A percentile compares a stretch with the other conserved stretches of the same genome.
Conservation (phyloP, 2,329 filamentous ascomycete species). For the Ophiosphaerella narmari region DNA sequence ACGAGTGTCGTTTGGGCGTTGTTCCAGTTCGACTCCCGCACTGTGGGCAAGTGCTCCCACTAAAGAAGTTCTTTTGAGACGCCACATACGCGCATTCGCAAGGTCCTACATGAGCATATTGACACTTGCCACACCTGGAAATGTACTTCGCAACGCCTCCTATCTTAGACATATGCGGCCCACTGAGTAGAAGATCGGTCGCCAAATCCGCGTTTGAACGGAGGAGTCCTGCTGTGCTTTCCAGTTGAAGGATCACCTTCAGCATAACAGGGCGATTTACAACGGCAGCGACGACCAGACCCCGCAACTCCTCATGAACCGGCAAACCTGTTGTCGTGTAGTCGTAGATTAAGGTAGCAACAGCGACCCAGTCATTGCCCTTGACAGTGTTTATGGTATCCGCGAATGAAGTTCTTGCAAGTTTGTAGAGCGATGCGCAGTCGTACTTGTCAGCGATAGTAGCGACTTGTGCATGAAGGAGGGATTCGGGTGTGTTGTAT, state of each 20-base stretch:
- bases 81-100: constrained; percentile 6
- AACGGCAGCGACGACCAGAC: constrained; percentile 11
- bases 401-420: constrained; percentile 19
- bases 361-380: constrained; percentile 18
- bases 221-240: constrained; percentile 13
- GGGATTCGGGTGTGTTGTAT: constrained; percentile 13
- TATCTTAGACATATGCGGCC: constrained; percentile 6
- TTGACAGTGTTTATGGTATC: constrained; percentile 9
- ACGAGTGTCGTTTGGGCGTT: constrained; percentile 3
- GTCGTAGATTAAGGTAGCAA: constrained; percentile 24
- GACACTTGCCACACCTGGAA: constrained; percentile 13
- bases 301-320: constrained; percentile 15
- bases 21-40: not conserved
- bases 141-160: constrained; percentile 6
- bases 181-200: constrained; percentile 21
- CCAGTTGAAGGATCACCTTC: constrained; percentile 6
- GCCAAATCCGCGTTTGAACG: constrained; percentile 22
- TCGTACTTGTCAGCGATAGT: constrained; percentile 28
- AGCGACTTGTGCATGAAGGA: constrained; percentile 25
- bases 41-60: constrained; percentile 2
- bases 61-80: not conserved
- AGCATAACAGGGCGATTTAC: constrained; percentile 6
- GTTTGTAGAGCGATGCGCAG: constrained; percentile 22
- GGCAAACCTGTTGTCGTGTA: constrained; percentile 16
- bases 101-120: constrained; percentile 8